phyloP scores from a whole-genome alignment of 345 rosid genomes.

The Carallia brachiata region DNA sequence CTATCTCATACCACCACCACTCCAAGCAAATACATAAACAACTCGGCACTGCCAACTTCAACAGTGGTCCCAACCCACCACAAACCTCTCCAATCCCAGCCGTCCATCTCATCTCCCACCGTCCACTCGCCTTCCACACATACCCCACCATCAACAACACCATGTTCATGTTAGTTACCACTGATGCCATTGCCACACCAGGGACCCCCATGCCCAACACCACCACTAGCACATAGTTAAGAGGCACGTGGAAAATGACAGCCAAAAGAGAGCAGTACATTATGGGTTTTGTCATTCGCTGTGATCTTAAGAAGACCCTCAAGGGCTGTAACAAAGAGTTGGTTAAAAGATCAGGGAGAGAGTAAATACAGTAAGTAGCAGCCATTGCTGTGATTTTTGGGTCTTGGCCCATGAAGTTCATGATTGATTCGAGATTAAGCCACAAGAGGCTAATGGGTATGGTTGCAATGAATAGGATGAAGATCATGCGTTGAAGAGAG shows the following conservation, averaged over 20 bases:
- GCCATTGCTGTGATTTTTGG: constrained; percentile 77
- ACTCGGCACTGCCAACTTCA: constrained; percentile 89
- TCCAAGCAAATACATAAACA: constrained; percentile 94
- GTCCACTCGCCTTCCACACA: constrained; percentile 58
- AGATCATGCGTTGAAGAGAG: constrained; percentile 86
- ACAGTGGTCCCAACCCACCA: constrained; percentile 65
- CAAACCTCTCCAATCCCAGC: constrained; percentile 42
- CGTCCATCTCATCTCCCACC: constrained; percentile 53
- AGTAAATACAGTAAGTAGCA: constrained; percentile 72
- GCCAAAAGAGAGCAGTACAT: constrained; percentile 91
- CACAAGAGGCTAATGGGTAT: constrained; percentile 82
- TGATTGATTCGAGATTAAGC: constrained; percentile 79
- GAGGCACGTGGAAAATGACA: constrained; percentile 74
- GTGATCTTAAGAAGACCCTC: constrained; percentile 84
- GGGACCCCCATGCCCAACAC: constrained; percentile 65
- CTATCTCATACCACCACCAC: constrained; percentile 99
- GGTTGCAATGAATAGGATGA: constrained; percentile 66
- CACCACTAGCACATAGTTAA: constrained; percentile 66
- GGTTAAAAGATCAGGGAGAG: constrained; percentile 87
- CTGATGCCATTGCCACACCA: constrained; percentile 94
- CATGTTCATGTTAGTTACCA: constrained; percentile 83
- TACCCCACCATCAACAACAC: constrained; percentile 73
- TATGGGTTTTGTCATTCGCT: constrained; percentile 84
- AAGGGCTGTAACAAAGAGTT: constrained; percentile 85
- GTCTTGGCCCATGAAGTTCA: constrained; percentile 87